Evolutionary conservation across 2,329 filamentous ascomycete species (phyloP).

Genomic region (Colletotrichum sp.): DNA sequence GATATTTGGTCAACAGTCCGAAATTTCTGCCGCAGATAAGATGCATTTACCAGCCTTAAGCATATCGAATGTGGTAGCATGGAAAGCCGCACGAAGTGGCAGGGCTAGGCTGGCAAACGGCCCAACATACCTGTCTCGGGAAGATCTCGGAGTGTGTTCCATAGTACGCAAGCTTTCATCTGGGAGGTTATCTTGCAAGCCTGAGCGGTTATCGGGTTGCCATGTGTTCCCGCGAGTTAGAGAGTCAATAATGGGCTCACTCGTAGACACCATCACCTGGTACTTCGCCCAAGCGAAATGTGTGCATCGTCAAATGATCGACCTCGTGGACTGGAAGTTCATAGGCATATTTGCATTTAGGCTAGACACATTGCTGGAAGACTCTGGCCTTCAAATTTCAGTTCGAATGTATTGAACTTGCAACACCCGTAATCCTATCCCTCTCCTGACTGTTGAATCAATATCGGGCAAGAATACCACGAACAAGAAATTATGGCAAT

Average conservation of each 20-base stretch:
- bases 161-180: background rate
- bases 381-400: background rate
- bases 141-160: background rate
- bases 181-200: background rate
- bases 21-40: background rate
- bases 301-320: background rate
- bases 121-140: background rate
- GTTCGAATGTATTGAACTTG: accelerated
- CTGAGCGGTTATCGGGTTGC: background rate
- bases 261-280: background rate
- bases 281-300: background rate
- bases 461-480: accelerated
- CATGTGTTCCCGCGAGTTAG: background rate
- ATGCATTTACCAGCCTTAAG: background rate
- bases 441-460: accelerated
- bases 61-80: background rate
- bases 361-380: background rate
- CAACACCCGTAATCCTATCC: accelerated
- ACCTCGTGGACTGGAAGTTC: background rate
- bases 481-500: accelerated
- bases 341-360: background rate
- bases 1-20: background rate
- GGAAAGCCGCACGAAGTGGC: background rate
- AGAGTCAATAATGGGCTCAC: background rate
- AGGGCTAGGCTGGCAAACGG: background rate